A percentile compares a stretch with the other conserved stretches of the same genome.
Evolutionary conservation across 352 stramenopile species (phyloP).

Genomic region (Plasmopara muralis): DNA sequence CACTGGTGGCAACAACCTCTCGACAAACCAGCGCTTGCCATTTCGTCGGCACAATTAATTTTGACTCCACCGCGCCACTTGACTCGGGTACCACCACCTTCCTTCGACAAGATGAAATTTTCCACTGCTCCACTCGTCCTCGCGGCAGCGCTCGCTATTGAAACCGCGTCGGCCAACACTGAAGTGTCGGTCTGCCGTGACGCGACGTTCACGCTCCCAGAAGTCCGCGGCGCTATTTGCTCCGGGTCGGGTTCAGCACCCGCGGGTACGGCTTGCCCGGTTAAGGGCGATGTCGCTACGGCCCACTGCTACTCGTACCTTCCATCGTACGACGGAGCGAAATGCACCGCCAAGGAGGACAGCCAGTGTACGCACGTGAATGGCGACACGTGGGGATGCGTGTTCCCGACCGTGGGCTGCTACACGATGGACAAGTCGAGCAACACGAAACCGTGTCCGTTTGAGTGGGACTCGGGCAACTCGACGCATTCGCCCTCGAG

Average conservation of each 20-base stretch:
- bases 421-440: no score
- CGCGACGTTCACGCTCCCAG: constrained; percentile 36
- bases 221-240: constrained; percentile 39
- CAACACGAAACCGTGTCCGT: no score
- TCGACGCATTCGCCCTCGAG: no score
- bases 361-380: constrained; percentile 36
- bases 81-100: not conserved
- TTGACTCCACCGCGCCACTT: not conserved
- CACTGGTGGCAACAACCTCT: not conserved
- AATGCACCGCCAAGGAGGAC: constrained; percentile 34
- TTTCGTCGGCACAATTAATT: no score
- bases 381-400: constrained; percentile 31
- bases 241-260: constrained; percentile 33
- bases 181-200: constrained; percentile 40
- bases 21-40: not conserved
- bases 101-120: not conserved
- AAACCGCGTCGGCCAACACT: constrained; percentile 14
- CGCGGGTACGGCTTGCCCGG: constrained; percentile 38
- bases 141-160: constrained; percentile 15
- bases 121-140: constrained; percentile 13
- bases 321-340: constrained; percentile 30
- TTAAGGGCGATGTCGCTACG: constrained; percentile 34
- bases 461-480: no score
- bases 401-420: constrained; percentile 26
- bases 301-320: constrained; percentile 41